Percentiles rank a stretch among this genome's conserved stretches.
phyloP scores from a whole-genome alignment of 768 basidiomycete genomes.

The Tricholoma furcatifolium region DNA sequence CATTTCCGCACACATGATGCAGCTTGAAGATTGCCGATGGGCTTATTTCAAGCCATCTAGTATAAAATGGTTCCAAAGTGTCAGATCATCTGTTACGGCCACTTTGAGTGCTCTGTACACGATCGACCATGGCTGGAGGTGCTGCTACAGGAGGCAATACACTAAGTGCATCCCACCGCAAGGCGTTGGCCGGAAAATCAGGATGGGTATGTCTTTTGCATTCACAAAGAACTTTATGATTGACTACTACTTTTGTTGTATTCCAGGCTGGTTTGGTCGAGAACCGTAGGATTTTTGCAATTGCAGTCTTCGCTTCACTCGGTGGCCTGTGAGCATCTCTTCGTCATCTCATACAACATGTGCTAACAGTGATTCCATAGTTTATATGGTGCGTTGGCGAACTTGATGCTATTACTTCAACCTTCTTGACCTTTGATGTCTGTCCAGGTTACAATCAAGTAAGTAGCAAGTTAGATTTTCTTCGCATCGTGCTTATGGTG shows the following conservation, averaged over 20 bases:
- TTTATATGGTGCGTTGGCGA: constrained; percentile 50
- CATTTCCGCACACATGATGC: constrained; percentile 8
- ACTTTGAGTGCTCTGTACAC: not conserved
- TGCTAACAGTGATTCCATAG: constrained; percentile 29
- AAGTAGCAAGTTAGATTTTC: constrained; percentile 3
- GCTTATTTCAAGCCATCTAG: not conserved
- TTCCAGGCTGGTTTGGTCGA: constrained; percentile 59
- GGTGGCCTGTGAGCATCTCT: constrained; percentile 63
- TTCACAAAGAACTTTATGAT: not conserved
- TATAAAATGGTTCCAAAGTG: not conserved
- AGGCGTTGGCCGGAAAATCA: constrained; percentile 58
- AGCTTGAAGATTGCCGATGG: not conserved
- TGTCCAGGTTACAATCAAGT: constrained; percentile 64
- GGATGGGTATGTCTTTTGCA: constrained; percentile 53
- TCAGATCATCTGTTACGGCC: not conserved
- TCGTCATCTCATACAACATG: not conserved
- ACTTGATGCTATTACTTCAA: constrained; percentile 8
- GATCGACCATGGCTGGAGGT: constrained; percentile 44
- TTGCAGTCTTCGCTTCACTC: constrained; percentile 76
- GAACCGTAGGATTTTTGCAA: constrained; percentile 63
- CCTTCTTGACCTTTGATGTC: not conserved
- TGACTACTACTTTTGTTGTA: not conserved
- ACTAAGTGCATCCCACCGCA: constrained; percentile 45
- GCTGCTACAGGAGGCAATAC: constrained; percentile 26
- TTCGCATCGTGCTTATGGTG: not conserved